Base-by-base conservation (phyloP, 1,284 basidiomycete species). In the Pseudozyma flocculosa region DNA sequence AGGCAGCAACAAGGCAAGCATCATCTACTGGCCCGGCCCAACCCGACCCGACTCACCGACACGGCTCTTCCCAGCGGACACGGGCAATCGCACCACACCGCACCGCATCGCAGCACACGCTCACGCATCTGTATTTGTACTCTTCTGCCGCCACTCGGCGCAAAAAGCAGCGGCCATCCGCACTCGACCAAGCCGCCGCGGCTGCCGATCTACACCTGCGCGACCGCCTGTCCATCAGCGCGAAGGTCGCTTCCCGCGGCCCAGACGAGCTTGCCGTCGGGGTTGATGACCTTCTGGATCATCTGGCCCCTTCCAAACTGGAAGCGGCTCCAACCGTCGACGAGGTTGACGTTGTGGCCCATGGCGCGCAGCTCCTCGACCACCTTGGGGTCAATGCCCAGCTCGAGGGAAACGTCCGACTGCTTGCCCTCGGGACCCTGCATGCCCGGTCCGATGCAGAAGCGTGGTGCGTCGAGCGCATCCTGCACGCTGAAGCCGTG, bases 391-490 rank as follows among this genome's bases (percentile, higher is more conserved):
- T 80, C 81, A 49, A 95, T 87, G 0, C 86, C 88, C 26, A 92
- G 89, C 78, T 96, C 93, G 49, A 96, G 85, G 78, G 87, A 92
- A 4, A 95, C 87, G 62, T 88, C 86, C 54, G 87, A 88, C 71
- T 89, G 88, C 46, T 87, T 83, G 68, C 61, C 76, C 4, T 75
- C 82, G 1, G 84, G 80, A 55, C 88, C 87, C 0, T 89, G 88
- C 65, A 84, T 84, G 19, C 88, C 89, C 3, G 90, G 84, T 19
- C 90, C 63, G 90, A 96, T 93, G 78, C 92, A 95, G 81, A 96
- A 94, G n/a, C 92, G 85, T 3, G 92, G 92, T 0, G 92, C 88
- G 79, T 96, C 94, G 37, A 95, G 83, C 0, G 70, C 68, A 13
- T 57, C 56, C 43, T 73, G 72, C 8, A 90, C 84, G 3, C 85